These are phyloP conservation scores for Blastocladiella emersonii DNA, from an alignment of 371 early-diverging fungal species.

Conservation along the genomic window DNA sequence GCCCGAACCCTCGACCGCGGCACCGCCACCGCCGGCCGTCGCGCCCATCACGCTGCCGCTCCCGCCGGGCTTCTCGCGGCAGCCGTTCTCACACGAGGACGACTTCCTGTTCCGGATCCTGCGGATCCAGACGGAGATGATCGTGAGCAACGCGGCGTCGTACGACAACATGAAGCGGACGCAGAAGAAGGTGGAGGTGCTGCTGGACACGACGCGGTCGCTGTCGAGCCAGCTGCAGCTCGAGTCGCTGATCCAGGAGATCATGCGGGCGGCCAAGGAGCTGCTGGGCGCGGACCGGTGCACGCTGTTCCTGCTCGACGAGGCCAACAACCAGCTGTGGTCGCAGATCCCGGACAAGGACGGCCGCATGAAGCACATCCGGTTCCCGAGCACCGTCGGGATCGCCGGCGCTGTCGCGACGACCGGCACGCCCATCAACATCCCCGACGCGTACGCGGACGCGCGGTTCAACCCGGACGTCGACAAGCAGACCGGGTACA, in stretches of 20 bases:
- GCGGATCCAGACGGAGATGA: constrained; percentile 14
- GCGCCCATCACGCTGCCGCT: too few relatives aligned
- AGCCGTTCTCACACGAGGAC: too few relatives aligned
- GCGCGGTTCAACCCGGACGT: constrained; percentile 28
- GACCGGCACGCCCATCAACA: constrained; percentile 27
- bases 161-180: constrained; percentile 20
- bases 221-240: constrained; percentile 22
- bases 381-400: constrained; percentile 27
- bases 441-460: constrained; percentile 33
- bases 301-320: constrained; percentile 29
- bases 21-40: too few relatives aligned
- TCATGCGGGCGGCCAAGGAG: constrained; percentile 33
- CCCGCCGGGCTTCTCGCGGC: too few relatives aligned
- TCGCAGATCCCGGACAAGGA: constrained; percentile 24
- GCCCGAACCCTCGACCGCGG: too few relatives aligned
- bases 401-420: constrained; percentile 29
- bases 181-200: constrained; percentile 30
- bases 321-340: constrained; percentile 29
- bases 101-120: constrained; percentile 19
- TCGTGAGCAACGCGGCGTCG: constrained; percentile 21
- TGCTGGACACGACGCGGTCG: constrained; percentile 26
- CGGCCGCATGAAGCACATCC: constrained; percentile 22
- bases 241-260: constrained; percentile 19
- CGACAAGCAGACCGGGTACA: constrained; percentile 31
- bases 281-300: constrained; percentile 30